Base-by-base conservation (phyloP, 2,329 filamentous ascomycete genomes). In the Aspergillus niger region DNA sequence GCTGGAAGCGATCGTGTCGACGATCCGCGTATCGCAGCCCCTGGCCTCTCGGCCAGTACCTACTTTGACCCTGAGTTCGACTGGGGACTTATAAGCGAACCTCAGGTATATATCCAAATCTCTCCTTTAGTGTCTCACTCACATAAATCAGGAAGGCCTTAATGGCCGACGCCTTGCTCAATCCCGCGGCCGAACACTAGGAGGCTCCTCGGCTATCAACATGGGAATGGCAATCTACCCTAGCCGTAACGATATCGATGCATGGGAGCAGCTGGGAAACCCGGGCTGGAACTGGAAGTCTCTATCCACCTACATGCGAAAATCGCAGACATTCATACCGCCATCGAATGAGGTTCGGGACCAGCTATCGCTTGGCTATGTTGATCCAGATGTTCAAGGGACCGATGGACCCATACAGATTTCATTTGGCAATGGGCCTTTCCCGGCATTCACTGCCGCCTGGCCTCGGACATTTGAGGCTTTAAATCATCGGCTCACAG, bases 281-380 rank as follows among this genome's bases (percentile, higher is more conserved):
- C 66, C 74, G 0, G 80, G 76, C 1, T 82, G 79, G 76, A 72
- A 70, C 24, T 82, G 78, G 76, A 68, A 76, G 1, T 73, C 69
- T 36, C 63, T 85, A 3, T 64, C 82, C 2, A 80, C 78, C 0
- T 84, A 83, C 65, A 81, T 84, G 63, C 71, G 73, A 43, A 84
- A 83, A 73, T 74, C 78, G 10, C 58, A 62, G 38, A 62, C 52
- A 17, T 57, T 60, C 17, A 43, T 53, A 24, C 51, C 77, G 11
- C 67, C 71, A 2, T 50, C 47, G 8, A 26, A 50, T 30, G 47
- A 50, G 26, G 10, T 50, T 2, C 24, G 26, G 3, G 7, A 32
- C 24, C 24, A 50, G 47, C 8, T 50, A 11, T 50, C 26, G 26
- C 26, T 50, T 0, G 8, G 3, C 26, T 50, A 50, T 30, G 6